Evolutionary conservation across 1,284 basidiomycete genomes (phyloP).

Genomic region (Rhizoctonia solani): DNA sequence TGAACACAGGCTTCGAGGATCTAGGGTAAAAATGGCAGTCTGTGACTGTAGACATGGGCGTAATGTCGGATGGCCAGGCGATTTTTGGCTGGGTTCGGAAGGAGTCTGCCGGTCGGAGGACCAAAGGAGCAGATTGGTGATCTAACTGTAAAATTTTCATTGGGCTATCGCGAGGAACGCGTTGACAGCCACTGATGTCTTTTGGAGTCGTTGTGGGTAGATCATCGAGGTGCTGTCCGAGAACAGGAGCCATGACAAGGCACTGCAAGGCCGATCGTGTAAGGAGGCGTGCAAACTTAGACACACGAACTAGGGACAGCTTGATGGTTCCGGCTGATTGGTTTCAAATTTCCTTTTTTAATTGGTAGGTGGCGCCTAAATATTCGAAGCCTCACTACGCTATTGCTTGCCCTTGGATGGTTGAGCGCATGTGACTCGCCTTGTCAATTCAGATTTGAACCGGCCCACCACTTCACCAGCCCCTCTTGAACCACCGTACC

Average conservation of each 20-base stretch:
- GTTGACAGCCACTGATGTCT: constrained; percentile 1
- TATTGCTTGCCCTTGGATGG: background rate
- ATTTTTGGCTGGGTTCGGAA: constrained; percentile 19
- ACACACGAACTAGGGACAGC: constrained; percentile 11
- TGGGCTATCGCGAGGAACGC: background rate
- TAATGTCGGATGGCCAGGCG: constrained; percentile 24
- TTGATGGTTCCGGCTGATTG: constrained; percentile 21
- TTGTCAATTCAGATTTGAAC: background rate
- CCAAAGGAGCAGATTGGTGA: constrained; percentile 6
- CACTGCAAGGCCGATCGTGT: constrained; percentile 8
- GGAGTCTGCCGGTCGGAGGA: constrained; percentile 27
- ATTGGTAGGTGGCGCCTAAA: constrained; percentile 21
- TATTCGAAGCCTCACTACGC: constrained; percentile 1
- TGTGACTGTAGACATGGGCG: background rate
- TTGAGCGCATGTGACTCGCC: constrained; percentile 1
- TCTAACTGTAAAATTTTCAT: constrained; percentile 26
- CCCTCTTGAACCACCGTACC: constrained; percentile 12
- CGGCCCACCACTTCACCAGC: background rate
- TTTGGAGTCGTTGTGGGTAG: background rate
- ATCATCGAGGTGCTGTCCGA: background rate
- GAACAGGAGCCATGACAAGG: background rate
- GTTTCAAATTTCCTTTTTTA: background rate
- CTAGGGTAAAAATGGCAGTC: constrained; percentile 16
- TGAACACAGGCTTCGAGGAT: background rate
- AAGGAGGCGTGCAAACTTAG: background rate